Conservation (phyloP, 1,284 basidiomycete genomes). For the Moesziomyces sp. region DNA sequence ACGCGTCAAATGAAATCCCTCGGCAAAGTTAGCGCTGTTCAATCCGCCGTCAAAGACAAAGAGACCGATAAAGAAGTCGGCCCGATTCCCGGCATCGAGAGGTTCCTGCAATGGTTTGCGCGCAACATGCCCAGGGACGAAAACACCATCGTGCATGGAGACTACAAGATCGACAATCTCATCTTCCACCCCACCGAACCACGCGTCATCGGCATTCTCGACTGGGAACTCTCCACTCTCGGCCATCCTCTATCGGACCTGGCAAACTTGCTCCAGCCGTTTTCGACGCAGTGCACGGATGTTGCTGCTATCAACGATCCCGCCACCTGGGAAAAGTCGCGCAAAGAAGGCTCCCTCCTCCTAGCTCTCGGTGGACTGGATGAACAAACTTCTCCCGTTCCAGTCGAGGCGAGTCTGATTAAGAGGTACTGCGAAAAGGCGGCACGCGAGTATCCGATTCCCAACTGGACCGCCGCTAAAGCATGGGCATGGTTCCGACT, state of each 20-base stretch:
- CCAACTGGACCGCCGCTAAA: constrained; percentile 79
- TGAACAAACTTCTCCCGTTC: constrained; percentile 71
- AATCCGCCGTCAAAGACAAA: constrained; percentile 76
- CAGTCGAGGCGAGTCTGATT: constrained; percentile 78
- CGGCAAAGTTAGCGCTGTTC: constrained; percentile 77
- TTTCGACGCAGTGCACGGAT: constrained; percentile 33
- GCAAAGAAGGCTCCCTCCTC: constrained; percentile 35
- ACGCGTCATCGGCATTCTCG: constrained; percentile 89
- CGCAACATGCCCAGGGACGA: constrained; percentile 77
- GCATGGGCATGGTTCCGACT: constrained; percentile 91
- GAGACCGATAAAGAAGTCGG: constrained; percentile 73
- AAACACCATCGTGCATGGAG: constrained; percentile 84
- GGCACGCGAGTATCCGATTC: constrained; percentile 77
- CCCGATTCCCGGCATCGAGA: constrained; percentile 76
- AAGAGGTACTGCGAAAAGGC: constrained; percentile 77
- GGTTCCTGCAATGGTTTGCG: constrained; percentile 81
- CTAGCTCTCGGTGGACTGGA: constrained; percentile 69
- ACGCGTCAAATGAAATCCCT: constrained; percentile 90
- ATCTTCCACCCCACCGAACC: constrained; percentile 93
- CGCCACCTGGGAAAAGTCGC: constrained; percentile 8
- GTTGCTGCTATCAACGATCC: constrained; percentile 23
- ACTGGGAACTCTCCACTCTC: constrained; percentile 92
- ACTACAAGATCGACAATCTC: constrained; percentile 96
- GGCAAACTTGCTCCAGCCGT: constrained; percentile 84
- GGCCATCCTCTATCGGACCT: constrained; percentile 80